Conservation (phyloP, 1,284 basidiomycete genomes). For the Megacollybia platyphylla region DNA sequence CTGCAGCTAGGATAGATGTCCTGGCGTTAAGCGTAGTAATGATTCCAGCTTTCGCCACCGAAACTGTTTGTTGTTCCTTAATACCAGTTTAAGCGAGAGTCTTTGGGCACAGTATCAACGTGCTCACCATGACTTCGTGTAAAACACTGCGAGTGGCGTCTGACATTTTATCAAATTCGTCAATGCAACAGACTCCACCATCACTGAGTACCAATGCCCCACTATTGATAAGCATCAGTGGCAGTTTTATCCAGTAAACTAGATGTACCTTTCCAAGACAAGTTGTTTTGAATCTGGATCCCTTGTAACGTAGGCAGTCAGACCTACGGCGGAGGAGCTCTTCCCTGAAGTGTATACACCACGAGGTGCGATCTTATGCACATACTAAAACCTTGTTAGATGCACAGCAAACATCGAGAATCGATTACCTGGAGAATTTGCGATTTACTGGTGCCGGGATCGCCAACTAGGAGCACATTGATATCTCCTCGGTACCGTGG, state of each 20-base stretch:
- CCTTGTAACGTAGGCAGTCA: conserved; percentile 95
- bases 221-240: conserved; percentile 25
- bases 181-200: conserved; percentile 97
- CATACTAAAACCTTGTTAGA: conserved; percentile 50
- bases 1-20: conserved; percentile 93
- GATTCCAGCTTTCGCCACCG: conserved; percentile 98
- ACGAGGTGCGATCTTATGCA: conserved; percentile 95
- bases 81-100: not conserved
- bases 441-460: conserved; percentile 95
- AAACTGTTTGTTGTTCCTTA: conserved; percentile 99
- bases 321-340: conserved; percentile 94
- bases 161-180: conserved; percentile 99
- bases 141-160: conserved; percentile 93
- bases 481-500: conserved; percentile 96
- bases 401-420: conserved; percentile 1
- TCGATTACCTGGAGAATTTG: conserved; percentile 76
- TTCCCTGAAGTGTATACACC: conserved; percentile 97
- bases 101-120: not conserved
- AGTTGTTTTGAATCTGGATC: conserved; percentile 98
- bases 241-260: not conserved
- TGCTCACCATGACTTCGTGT: conserved; percentile 94
- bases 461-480: conserved; percentile 93
- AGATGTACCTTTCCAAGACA: conserved; percentile 76
- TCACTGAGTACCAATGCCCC: conserved; percentile 95
- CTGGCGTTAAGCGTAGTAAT: conserved; percentile 97